Evolutionary conservation across 208 protist genomes (phyloP).

Genomic region (Leishmania braziliensis): DNA sequence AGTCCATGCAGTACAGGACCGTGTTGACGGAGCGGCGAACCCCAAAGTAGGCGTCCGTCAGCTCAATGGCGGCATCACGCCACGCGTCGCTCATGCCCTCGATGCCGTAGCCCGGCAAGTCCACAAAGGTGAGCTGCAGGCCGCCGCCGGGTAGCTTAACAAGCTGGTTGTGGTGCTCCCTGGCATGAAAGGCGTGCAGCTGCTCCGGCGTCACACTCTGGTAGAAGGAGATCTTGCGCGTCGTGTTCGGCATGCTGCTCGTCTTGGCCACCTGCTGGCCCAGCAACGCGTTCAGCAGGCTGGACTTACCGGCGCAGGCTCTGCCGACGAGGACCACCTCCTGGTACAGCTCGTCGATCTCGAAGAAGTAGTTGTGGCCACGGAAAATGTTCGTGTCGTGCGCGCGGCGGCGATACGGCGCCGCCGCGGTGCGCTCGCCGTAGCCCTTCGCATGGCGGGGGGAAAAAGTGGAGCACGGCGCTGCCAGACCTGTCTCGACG

Average conservation of each 20-base stretch:
- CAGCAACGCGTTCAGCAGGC: slow-evolving; percentile 84
- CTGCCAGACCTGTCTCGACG: slow-evolving; percentile 17
- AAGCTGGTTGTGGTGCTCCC: slow-evolving; percentile 73
- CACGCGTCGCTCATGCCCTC: slow-evolving; percentile 90
- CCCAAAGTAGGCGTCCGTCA: slow-evolving; percentile 91
- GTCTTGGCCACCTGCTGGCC: slow-evolving; percentile 80
- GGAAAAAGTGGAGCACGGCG: slow-evolving; percentile 2
- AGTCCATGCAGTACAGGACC: slow-evolving; percentile 91
- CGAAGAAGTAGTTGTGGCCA: slow-evolving; percentile 91
- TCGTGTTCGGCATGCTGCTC: slow-evolving; percentile 89
- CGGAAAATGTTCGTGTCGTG: slow-evolving; percentile 70
- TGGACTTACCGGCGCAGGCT: slow-evolving; percentile 89
- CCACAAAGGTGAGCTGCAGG: slow-evolving; percentile 90
- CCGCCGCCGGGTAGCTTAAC: slow-evolving; percentile 88
- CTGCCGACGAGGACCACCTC: slow-evolving; percentile 87
- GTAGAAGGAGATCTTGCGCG: slow-evolving; percentile 86
- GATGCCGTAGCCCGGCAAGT: slow-evolving; percentile 91
- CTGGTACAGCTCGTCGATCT: slow-evolving; percentile 91
- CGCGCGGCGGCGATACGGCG: slow-evolving; percentile 39
- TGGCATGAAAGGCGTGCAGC: slow-evolving; percentile 70
- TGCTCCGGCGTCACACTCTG: slow-evolving; percentile 83
- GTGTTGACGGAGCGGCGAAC: slow-evolving; percentile 92
- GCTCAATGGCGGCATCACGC: slow-evolving; percentile 84
- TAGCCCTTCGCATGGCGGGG: background rate
- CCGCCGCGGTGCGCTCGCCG: background rate